These are phyloP conservation scores for Fraxinus ornus DNA, from an alignment of 305 asterid species.

Conservation along the genomic window DNA sequence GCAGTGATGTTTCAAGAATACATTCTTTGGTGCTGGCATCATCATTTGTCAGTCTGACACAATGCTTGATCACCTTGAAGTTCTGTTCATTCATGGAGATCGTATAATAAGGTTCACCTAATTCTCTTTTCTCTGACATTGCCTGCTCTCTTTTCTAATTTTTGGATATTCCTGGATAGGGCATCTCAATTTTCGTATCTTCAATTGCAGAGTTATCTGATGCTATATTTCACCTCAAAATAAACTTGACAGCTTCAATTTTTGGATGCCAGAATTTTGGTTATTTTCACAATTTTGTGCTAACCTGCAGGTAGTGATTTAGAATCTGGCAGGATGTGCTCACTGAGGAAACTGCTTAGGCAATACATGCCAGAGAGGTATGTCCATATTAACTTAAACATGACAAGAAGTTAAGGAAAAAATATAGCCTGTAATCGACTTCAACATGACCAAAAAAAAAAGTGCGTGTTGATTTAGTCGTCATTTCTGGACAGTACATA, in stretches of 20 bases:
- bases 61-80: not conserved
- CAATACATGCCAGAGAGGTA: not conserved
- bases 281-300: not conserved
- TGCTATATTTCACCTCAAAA: not conserved
- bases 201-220: not conserved
- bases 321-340: not conserved
- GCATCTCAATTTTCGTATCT: not conserved
- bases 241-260: not conserved
- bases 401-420: not conserved
- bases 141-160: not conserved
- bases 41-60: not conserved
- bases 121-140: not conserved
- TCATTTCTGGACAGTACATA: not conserved
- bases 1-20: slow-evolving; percentile 15
- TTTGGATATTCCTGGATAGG: not conserved
- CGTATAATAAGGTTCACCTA: not conserved
- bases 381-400: not conserved
- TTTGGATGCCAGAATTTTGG: not conserved
- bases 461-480: not conserved
- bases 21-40: not conserved
- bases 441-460: not conserved
- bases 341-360: not conserved
- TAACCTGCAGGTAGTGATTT: not conserved
- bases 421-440: not conserved
- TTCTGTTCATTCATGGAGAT: not conserved